Percentiles rank a stretch among this genome's conserved stretches.
These are phyloP conservation scores for Stachybotrys elegans DNA, from an alignment of 2,329 filamentous ascomycete genomes.

Conservation along the genomic window DNA sequence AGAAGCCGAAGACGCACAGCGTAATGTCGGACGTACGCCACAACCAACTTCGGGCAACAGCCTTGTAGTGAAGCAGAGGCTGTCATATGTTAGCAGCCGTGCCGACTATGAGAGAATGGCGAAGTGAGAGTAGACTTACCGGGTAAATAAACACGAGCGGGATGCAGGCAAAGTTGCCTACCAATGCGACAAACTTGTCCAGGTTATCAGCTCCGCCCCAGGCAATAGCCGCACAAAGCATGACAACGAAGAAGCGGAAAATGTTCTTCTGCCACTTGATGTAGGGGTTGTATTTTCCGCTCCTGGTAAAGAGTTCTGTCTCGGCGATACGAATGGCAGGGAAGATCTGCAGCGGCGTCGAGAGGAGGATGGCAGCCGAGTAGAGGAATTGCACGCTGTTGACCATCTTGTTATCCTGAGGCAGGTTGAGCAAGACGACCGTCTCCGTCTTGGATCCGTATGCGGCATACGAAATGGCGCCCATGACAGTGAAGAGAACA, in stretches of 20 bases:
- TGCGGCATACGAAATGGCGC: conserved; percentile 89
- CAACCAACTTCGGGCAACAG: conserved; percentile 63
- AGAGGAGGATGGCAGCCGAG: conserved; percentile 93
- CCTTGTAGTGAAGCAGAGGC: conserved; percentile 86
- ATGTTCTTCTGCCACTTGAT: conserved; percentile 99
- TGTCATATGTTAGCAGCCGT: conserved; percentile 34
- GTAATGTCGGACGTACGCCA: conserved; percentile 68
- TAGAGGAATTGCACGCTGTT: conserved; percentile 96
- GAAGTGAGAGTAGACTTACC: conserved; percentile 51
- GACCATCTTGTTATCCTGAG: conserved; percentile 91
- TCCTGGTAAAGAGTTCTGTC: conserved; percentile 87
- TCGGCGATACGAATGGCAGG: conserved; percentile 95
- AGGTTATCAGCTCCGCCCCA: conserved; percentile 90
- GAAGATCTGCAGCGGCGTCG: conserved; percentile 94
- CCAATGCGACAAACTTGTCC: conserved; percentile 94
- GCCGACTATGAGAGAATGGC: neutral
- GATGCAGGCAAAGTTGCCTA: conserved; percentile 97
- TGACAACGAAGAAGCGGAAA: conserved; percentile 90
- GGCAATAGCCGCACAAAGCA: conserved; percentile 78
- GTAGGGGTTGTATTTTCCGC: conserved; percentile 94
- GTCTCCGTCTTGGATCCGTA: conserved; percentile 95
- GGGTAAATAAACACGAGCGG: conserved; percentile 97
- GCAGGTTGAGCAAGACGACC: conserved; percentile 91
- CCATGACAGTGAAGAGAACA: conserved; percentile 83
- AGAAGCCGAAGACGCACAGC: conserved; percentile 75